Conservation (phyloP, 176 grass and related monocot species). For the Aegilops umbellulata region DNA sequence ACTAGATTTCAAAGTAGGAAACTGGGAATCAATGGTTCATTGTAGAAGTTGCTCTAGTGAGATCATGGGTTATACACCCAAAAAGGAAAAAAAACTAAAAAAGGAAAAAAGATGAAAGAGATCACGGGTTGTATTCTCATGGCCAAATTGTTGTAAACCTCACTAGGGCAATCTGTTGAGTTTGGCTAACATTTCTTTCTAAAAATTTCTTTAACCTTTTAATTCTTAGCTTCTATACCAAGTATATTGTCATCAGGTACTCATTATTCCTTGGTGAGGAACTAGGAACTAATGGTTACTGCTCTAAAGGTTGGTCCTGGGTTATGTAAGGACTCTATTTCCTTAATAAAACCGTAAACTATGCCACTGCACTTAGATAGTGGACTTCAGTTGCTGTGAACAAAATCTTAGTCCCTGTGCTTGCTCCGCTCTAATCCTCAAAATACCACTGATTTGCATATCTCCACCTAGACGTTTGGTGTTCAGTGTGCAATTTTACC, state of each 20-base stretch:
- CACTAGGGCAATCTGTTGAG: not conserved
- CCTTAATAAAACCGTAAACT: not conserved
- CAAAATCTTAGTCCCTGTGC: not conserved
- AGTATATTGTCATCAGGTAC: not conserved
- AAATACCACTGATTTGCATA: not conserved
- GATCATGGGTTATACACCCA: not conserved
- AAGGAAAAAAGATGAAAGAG: not conserved
- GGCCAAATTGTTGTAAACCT: not conserved
- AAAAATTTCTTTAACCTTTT: not conserved
- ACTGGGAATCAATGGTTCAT: not conserved
- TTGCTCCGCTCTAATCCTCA: not conserved
- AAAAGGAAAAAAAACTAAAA: not conserved
- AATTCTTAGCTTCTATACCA: not conserved
- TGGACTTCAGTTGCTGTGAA: constrained; percentile 5
- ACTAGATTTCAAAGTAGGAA: not conserved
- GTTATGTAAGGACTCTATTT: not conserved
- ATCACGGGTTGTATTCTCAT: not conserved
- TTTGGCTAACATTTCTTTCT: not conserved
- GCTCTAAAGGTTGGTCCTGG: not conserved
- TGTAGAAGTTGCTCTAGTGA: not conserved
- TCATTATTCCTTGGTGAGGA: not conserved
- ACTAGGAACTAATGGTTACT: not conserved
- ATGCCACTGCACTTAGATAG: not conserved
- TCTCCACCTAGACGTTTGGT: not conserved
- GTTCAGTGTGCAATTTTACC: not conserved